Conservation (phyloP, 2,329 filamentous ascomycete species). For the Myriosclerotinia scirpicola region DNA sequence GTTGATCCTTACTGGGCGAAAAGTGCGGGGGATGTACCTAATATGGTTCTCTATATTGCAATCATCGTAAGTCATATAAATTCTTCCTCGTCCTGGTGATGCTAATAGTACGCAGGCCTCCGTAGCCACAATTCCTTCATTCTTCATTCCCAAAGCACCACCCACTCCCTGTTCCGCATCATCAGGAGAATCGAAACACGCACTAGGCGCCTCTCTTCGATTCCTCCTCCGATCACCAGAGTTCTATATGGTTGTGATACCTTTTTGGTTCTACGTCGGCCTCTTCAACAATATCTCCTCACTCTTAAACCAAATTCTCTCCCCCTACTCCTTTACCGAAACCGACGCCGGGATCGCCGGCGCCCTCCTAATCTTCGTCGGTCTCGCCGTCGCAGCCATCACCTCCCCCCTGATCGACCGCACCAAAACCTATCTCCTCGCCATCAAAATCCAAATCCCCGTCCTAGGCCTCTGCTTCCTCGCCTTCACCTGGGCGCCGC, state of each 20-base stretch:
- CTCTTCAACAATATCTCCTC: conserved; percentile 92
- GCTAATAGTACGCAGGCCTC: conserved; percentile 50
- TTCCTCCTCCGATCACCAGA: conserved; percentile 62
- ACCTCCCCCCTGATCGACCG: conserved; percentile 80
- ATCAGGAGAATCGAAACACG: conserved; percentile 54
- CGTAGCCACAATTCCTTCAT: conserved; percentile 67
- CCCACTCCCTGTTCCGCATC: conserved; percentile 74
- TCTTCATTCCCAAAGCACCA: conserved; percentile 75
- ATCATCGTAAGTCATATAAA: conserved; percentile 63
- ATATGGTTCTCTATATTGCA: conserved; percentile 80
- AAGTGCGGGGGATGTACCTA: conserved; percentile 64
- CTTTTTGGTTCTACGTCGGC: conserved; percentile 83
- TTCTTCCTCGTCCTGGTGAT: neutral
- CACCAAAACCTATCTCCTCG: conserved; percentile 73
- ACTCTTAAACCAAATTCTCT: conserved; percentile 85
- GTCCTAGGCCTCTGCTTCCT: conserved; percentile 73
- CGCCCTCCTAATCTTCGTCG: conserved; percentile 84
- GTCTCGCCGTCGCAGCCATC: conserved; percentile 74
- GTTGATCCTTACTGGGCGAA: conserved; percentile 75
- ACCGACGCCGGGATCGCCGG: conserved; percentile 87
- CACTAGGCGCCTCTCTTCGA: conserved; percentile 51
- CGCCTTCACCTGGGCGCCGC: conserved; percentile 76
- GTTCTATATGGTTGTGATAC: conserved; percentile 76
- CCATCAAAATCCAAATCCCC: conserved; percentile 73
- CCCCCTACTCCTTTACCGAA: conserved; percentile 81